phyloP scores from a whole-genome alignment of 495 filamentous ascomycete genomes.

The Penicillium chermesinum region DNA sequence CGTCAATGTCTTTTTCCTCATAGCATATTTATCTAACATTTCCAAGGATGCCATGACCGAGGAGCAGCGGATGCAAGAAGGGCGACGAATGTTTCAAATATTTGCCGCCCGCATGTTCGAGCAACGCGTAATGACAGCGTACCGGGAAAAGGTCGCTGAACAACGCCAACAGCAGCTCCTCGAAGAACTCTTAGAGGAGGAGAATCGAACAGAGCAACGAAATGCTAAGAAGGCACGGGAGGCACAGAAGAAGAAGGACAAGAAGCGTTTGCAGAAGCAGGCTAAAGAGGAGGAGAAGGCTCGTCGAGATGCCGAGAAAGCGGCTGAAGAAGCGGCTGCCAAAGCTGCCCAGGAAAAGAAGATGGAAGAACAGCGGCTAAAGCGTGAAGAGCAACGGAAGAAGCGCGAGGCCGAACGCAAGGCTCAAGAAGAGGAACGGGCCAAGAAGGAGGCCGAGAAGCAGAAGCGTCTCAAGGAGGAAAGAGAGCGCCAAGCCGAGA shows the following conservation, averaged over 20 bases:
- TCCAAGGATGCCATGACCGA: conserved; percentile 90
- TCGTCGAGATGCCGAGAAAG: conserved; percentile 79
- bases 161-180: conserved; percentile 89
- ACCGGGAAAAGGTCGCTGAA: conserved; percentile 89
- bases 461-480: conserved; percentile 74
- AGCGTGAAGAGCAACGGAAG: conserved; percentile 83
- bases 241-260: conserved; percentile 88
- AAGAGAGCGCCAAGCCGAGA: conserved; percentile 74
- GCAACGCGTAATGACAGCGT: conserved; percentile 92
- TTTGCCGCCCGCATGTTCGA: conserved; percentile 99
- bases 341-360: conserved; percentile 74
- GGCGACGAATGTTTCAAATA: conserved; percentile 98
- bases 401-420: conserved; percentile 91
- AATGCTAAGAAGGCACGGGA: conserved; percentile 93
- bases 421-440: conserved; percentile 80
- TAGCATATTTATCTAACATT: background rate
- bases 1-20: background rate
- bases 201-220: conserved; percentile 63
- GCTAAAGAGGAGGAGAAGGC: conserved; percentile 86
- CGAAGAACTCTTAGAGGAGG: conserved; percentile 85
- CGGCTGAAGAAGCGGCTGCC: conserved; percentile 77
- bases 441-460: conserved; percentile 73
- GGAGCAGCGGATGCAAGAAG: conserved; percentile 98
- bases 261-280: conserved; percentile 76
- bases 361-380: conserved; percentile 69